A percentile compares a stretch with the other conserved stretches of the same genome.
phyloP scores from a whole-genome alignment of 129 eudicot genomes.

The Arctium minus region DNA sequence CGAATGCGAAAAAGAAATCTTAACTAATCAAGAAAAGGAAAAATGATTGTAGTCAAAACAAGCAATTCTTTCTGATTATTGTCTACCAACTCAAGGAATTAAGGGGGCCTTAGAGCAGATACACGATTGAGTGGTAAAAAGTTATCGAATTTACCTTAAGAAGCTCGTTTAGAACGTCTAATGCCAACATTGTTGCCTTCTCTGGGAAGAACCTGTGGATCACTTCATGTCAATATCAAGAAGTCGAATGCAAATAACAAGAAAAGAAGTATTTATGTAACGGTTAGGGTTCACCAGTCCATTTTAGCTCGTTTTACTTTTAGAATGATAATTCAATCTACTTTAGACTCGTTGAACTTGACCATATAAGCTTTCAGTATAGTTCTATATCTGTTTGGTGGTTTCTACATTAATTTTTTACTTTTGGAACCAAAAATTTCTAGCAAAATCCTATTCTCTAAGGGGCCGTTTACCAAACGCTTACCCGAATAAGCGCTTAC shows the following conservation, averaged over 20 bases:
- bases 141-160: constrained; percentile 42
- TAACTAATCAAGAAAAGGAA: neutral
- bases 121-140: neutral
- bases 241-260: neutral
- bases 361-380: neutral
- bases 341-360: neutral
- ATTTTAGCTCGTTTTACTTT: neutral
- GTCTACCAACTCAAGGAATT: neutral
- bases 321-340: neutral
- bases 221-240: constrained; percentile 6
- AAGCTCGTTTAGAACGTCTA: constrained; percentile 62
- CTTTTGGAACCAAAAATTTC: no score
- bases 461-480: no score
- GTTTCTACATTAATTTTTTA: no score
- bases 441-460: no score
- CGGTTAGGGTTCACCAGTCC: neutral
- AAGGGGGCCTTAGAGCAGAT: neutral
- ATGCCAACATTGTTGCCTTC: constrained; percentile 69
- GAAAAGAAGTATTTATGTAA: neutral
- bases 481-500: no score
- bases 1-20: neutral
- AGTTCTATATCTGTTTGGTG: no score
- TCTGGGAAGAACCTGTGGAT: constrained; percentile 83
- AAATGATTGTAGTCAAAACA: neutral
- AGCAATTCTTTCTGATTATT: neutral